A percentile compares a stretch with the other conserved stretches of the same genome.
These are phyloP conservation scores for Venturia oleaginea DNA, from an alignment of 2,329 filamentous ascomycete species.

Conservation along the genomic window DNA sequence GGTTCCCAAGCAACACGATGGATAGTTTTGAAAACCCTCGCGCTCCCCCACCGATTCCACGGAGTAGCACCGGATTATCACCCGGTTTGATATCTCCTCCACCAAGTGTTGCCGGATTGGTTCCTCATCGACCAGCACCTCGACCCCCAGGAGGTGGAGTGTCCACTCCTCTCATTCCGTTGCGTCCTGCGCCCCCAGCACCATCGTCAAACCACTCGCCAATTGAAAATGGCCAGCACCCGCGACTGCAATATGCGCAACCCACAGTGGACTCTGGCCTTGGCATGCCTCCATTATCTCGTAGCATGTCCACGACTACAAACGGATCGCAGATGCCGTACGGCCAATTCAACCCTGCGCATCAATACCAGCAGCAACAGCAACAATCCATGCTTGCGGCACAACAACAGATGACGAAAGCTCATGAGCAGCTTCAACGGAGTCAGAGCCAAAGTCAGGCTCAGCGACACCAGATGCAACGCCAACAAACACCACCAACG, in stretches of 20 bases:
- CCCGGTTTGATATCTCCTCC: constrained; percentile 31
- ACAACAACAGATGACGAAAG: constrained; percentile 58
- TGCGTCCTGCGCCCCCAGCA: constrained; percentile 47
- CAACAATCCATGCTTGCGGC: constrained; percentile 74
- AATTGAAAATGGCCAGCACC: constrained; percentile 26
- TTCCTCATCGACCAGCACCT: constrained; percentile 78
- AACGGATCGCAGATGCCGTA: constrained; percentile 33
- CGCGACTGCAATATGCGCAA: constrained; percentile 34
- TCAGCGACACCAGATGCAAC: constrained; percentile 20
- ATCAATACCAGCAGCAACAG: constrained; percentile 61
- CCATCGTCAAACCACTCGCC: constrained; percentile 20
- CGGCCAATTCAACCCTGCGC: constrained; percentile 21
- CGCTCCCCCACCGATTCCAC: constrained; percentile 80
- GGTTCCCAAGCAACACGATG: constrained; percentile 67
- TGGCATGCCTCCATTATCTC: constrained; percentile 20
- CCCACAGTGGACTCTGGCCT: constrained; percentile 26
- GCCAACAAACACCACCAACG: constrained; percentile 34
- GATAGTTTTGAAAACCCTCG: constrained; percentile 96
- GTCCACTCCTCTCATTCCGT: constrained; percentile 41
- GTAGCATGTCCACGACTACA: constrained; percentile 22
- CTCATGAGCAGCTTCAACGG: constrained; percentile 55
- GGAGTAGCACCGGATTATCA: constrained; percentile 26
- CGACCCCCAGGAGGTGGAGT: constrained; percentile 58
- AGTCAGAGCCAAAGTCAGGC: constrained; percentile 59
- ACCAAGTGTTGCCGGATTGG: constrained; percentile 41